Evolutionary conservation across 805 yeast species (phyloP).

Genomic region (Candida berthetii): DNA sequence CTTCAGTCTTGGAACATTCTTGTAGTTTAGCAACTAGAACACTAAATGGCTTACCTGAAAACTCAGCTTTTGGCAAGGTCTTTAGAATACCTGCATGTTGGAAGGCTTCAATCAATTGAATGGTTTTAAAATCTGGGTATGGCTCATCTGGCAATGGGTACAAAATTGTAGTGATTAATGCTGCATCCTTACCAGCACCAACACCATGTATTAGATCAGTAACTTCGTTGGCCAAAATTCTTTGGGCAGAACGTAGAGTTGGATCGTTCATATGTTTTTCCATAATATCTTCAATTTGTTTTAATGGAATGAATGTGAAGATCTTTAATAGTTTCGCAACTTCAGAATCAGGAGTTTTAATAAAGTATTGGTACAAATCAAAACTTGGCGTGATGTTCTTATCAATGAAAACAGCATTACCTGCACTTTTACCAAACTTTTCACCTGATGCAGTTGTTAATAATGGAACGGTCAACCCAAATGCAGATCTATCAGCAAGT

Average conservation of each 20-base stretch:
- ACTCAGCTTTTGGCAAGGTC: constrained; percentile 25
- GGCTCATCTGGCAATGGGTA: constrained; percentile 53
- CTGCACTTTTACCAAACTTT: constrained; percentile 95
- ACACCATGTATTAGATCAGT: constrained; percentile 84
- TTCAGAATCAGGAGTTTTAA: constrained; percentile 73
- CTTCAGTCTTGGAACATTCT: constrained; percentile 48
- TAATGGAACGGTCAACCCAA: constrained; percentile 85
- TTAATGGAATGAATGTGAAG: constrained; percentile 72
- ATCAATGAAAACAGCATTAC: constrained; percentile 90
- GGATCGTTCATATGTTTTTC: constrained; percentile 49
- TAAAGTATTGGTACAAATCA: constrained; percentile 80
- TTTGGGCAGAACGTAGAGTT: constrained; percentile 67
- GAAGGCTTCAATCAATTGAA: constrained; percentile 50
- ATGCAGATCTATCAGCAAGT: constrained; percentile 27
- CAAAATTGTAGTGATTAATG: constrained; percentile 57
- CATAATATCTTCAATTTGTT: constrained; percentile 49
- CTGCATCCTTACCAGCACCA: constrained; percentile 66
- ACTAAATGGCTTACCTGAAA: constrained; percentile 38
- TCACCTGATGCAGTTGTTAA: constrained; percentile 85
- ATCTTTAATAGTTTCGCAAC: constrained; percentile 62
- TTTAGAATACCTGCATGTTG: constrained; percentile 49
- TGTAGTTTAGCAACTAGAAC: constrained; percentile 43
- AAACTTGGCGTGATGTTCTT: constrained; percentile 69
- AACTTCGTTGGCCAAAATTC: constrained; percentile 73
- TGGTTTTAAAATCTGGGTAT: constrained; percentile 39